Evolutionary conservation across 1,284 basidiomycete genomes (phyloP), one percentile per base, ranked within the genome.

Genomic region (Boletus nobilissimus): DNA sequence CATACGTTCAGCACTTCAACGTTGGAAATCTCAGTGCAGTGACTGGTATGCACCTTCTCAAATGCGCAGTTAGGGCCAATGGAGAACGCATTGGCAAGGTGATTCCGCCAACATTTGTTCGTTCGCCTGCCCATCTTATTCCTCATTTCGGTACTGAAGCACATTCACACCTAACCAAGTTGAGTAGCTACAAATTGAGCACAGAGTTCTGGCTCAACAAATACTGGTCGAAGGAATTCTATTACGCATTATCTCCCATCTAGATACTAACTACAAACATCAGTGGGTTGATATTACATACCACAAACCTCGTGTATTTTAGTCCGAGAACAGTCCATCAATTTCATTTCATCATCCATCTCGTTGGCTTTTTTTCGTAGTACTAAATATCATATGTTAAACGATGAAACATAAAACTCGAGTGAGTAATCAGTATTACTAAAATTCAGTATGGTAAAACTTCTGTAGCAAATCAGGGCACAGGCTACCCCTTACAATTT

Each of bases 131-230:
- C 18, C 73, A 74, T 10, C 29, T 74, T 10, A 63, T 74, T 29
- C 73, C 73, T 29, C 34, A 74, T 18, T 72, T 74, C 32, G 57
- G 57, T 26, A 7, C 11, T 16, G 68, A 74, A 18, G 69, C 69
- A 6, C 40, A 74, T 51, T 3, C 22, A 5, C 18, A 29, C 9
- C 38, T 75, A 48, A 46, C 29, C 16, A 75, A 66, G 32, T n/a
- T 29, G 29, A 75, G 71, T n/a, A 73, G 74, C 18, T 46, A 66
- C 5, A 40, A 75, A 19, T 32, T 65, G 22, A 73, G 73, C 13
- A 57, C 46, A 14, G 46, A 75, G 13, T 75, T 75, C 24, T 75
- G 73, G 73, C 26, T 75, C 6, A 75, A 75, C 18, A 75, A 70
- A n/a, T 75, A 64, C 14, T 75, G 73, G 70, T 54, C 32, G 14